Conservation (phyloP, 2,329 filamentous ascomycete species). For the Penicillium glabrum region DNA sequence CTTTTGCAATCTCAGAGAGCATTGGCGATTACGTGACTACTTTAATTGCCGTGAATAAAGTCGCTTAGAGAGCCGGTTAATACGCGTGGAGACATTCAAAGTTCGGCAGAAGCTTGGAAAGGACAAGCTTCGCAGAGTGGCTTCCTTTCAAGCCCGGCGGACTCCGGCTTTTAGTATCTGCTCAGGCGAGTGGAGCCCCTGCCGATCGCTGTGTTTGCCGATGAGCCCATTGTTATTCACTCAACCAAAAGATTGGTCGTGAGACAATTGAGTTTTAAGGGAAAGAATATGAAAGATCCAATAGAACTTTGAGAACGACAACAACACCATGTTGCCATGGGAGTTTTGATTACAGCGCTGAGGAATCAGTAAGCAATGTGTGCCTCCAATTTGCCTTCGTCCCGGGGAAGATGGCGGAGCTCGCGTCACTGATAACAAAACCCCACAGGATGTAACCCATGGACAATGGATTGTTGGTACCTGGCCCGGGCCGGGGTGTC, state of each 20-base stretch:
- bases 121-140: constrained; percentile 7
- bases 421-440: constrained; percentile 4
- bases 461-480: not conserved
- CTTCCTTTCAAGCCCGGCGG: constrained; percentile 2
- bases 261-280: not conserved
- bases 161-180: constrained; percentile 1
- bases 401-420: not conserved
- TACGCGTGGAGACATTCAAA: not conserved
- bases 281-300: not conserved
- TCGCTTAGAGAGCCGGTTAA: not conserved
- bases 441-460: constrained; percentile 9
- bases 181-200: not conserved
- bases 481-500: constrained; percentile 6
- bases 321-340: not conserved
- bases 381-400: not conserved
- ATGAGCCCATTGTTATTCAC: not conserved
- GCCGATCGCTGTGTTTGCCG: constrained; percentile 7
- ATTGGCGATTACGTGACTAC: not conserved
- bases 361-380: not conserved
- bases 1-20: not conserved
- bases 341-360: not conserved
- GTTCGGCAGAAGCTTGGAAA: constrained; percentile 1
- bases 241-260: not conserved
- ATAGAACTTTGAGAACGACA: not conserved
- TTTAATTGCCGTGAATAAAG: not conserved